A percentile compares a stretch with the other conserved stretches of the same genome.
phyloP scores from a whole-genome alignment of 2,329 filamentous ascomycete genomes.

The Aspergillus novofumigatus region DNA sequence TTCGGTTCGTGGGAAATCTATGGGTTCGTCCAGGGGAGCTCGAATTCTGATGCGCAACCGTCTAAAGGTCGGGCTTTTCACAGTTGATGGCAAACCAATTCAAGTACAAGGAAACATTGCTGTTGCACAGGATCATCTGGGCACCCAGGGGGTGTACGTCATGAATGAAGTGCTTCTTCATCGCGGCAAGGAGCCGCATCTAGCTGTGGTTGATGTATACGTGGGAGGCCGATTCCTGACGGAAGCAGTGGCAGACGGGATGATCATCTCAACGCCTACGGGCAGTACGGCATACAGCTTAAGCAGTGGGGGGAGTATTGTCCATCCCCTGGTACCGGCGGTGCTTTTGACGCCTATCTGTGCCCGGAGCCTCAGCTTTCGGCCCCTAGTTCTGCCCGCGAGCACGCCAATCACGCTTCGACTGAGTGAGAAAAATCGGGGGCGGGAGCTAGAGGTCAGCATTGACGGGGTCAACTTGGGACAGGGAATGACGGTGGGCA shows the following conservation, averaged over 20 bases:
- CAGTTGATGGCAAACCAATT: conserved; percentile 54
- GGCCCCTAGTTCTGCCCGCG: conserved; percentile 82
- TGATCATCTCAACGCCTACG: conserved; percentile 89
- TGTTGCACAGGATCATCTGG: conserved; percentile 24
- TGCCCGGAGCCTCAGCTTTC: conserved; percentile 84
- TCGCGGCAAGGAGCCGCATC: conserved; percentile 80
- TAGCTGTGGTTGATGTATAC: conserved; percentile 87
- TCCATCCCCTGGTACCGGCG: conserved; percentile 86
- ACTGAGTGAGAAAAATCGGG: conserved; percentile 74
- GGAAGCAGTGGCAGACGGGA: conserved; percentile 90
- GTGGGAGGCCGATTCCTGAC: conserved; percentile 87
- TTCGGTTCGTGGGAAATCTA: conserved; percentile 70
- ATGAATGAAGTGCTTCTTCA: conserved; percentile 97
- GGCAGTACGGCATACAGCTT: conserved; percentile 94
- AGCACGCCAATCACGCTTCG: conserved; percentile 79
- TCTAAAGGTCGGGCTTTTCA: conserved; percentile 79
- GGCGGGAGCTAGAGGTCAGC: conserved; percentile 71
- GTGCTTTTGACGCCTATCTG: conserved; percentile 92
- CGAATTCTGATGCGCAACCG: conserved; percentile 83
- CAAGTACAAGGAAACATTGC: conserved; percentile 47
- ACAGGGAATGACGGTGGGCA: conserved; percentile 65
- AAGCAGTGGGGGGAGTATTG: conserved; percentile 87
- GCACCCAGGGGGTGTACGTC: conserved; percentile 56
- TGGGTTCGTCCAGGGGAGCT: conserved; percentile 69
- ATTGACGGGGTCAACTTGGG: conserved; percentile 68